Conservation (phyloP, 345 rosid genomes). For the Eucalyptus brandiana region DNA sequence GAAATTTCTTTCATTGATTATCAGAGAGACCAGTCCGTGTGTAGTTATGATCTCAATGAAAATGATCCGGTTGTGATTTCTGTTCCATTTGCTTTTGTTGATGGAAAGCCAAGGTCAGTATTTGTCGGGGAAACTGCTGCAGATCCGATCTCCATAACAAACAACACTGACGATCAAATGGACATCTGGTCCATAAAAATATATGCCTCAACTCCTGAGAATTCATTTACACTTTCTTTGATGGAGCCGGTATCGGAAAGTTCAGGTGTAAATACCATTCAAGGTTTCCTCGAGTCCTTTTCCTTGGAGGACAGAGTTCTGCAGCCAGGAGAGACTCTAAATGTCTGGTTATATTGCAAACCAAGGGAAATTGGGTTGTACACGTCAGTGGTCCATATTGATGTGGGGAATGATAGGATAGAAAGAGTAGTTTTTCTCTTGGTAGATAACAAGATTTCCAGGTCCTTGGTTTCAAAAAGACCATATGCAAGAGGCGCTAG, state of each 20-base stretch:
- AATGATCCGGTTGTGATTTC: conserved; percentile 59
- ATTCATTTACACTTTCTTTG: conserved; percentile 55
- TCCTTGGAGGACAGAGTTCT: conserved; percentile 75
- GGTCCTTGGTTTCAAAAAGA: conserved; percentile 35
- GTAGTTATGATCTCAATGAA: conserved; percentile 27
- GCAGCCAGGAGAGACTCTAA: conserved; percentile 50
- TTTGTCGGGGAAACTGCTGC: conserved; percentile 39
- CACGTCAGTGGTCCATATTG: conserved; percentile 50
- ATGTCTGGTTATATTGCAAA: conserved; percentile 74
- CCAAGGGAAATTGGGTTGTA: conserved; percentile 60
- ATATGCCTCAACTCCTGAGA: conserved; percentile 47
- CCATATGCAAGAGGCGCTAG: conserved; percentile 43
- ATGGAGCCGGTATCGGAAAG: conserved; percentile 43
- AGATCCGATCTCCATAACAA: conserved; percentile 40
- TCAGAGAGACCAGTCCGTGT: conserved; percentile 39
- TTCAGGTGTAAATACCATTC: neutral
- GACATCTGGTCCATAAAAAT: conserved; percentile 58
- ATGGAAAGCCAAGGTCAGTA: conserved; percentile 55
- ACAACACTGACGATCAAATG: conserved; percentile 38
- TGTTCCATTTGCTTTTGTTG: conserved; percentile 48
- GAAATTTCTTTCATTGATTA: conserved; percentile 68
- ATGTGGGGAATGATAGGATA: conserved; percentile 27
- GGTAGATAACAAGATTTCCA: conserved; percentile 73
- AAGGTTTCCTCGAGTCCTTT: conserved; percentile 28
- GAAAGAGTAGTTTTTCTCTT: conserved; percentile 64